Evolutionary conservation across 352 stramenopile species (phyloP).

Genomic region (Globisporangium cylindrosporum): DNA sequence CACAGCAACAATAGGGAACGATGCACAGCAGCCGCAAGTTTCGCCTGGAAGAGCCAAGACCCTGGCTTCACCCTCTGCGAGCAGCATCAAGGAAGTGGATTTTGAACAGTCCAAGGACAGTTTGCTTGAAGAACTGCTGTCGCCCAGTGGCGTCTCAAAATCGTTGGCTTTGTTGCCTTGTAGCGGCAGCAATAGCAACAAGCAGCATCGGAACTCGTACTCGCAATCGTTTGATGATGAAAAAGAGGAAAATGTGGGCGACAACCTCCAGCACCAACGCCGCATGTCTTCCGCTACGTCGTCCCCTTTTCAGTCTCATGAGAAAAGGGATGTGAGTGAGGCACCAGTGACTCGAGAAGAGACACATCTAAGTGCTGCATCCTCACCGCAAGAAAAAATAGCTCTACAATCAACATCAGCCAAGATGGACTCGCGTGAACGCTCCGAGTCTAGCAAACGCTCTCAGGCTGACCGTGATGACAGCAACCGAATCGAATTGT

Average conservation of each 20-base stretch:
- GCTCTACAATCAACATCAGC: not conserved
- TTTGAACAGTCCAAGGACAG: slow-evolving; percentile 74
- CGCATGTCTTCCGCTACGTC: not conserved
- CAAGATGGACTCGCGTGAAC: not conserved
- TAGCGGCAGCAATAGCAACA: slow-evolving; percentile 6
- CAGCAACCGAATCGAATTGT: not conserved
- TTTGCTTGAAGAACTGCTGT: slow-evolving; percentile 57
- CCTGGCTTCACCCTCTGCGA: slow-evolving; percentile 31
- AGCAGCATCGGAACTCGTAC: slow-evolving; percentile 38
- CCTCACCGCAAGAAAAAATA: not conserved
- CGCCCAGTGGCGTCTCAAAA: slow-evolving; percentile 22
- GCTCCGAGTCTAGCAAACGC: not conserved
- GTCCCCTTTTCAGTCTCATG: slow-evolving; percentile 14
- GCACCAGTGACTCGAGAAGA: not conserved
- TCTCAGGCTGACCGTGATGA: not conserved
- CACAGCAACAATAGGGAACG: not conserved
- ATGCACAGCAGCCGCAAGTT: slow-evolving; percentile 19
- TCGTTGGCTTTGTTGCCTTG: slow-evolving; percentile 11
- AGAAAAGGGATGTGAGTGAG: not conserved
- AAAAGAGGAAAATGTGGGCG: not conserved
- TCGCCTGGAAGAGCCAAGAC: slow-evolving; percentile 41
- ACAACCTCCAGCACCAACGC: slow-evolving; percentile 1
- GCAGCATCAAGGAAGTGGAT: slow-evolving; percentile 49
- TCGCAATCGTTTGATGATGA: slow-evolving; percentile 50
- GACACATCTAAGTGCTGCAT: not conserved